Conservation (phyloP, 2,329 filamentous ascomycete species). For the Aureobasidium leucospermi region DNA sequence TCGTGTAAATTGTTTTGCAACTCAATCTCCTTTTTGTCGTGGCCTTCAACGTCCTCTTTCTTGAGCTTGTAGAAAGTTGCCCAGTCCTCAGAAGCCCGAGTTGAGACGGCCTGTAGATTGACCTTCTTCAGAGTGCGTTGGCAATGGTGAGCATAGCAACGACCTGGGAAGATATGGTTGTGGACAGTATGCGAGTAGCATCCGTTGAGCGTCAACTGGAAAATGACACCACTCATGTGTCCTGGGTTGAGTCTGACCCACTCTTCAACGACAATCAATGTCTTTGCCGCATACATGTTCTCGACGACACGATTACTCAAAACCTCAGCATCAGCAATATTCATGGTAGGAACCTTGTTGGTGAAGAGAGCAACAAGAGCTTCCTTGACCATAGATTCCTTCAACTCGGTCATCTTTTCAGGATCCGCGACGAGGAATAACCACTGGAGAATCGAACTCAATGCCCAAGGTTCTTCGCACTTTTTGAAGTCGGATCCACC, state of each 20-base stretch:
- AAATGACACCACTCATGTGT: conserved; percentile 79
- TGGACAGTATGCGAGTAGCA: conserved; percentile 88
- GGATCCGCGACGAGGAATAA: conserved; percentile 66
- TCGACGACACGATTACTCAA: conserved; percentile 70
- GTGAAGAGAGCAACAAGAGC: conserved; percentile 85
- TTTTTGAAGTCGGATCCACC: conserved; percentile 72
- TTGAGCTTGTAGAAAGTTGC: conserved; percentile 78
- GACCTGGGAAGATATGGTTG: conserved; percentile 55
- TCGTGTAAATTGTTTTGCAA: conserved; percentile 93
- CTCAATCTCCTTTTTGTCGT: conserved; percentile 79
- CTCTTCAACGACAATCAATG: conserved; percentile 82
- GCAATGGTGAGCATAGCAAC: conserved; percentile 92
- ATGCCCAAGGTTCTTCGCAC: conserved; percentile 85
- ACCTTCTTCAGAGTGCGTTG: conserved; percentile 92
- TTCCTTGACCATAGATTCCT: conserved; percentile 76
- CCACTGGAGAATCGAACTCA: conserved; percentile 83
- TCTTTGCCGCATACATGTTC: conserved; percentile 70
- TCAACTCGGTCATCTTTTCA: conserved; percentile 83
- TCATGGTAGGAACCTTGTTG: conserved; percentile 95
- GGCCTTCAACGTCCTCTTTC: conserved; percentile 64
- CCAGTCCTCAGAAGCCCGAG: conserved; percentile 70
- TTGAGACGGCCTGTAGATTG: conserved; percentile 68
- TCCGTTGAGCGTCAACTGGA: conserved; percentile 82
- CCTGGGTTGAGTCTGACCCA: conserved; percentile 90
- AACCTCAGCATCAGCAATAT: conserved; percentile 89